phyloP scores from a whole-genome alignment of 2,329 filamentous ascomycete genomes.

The Diaporthe vexans region DNA sequence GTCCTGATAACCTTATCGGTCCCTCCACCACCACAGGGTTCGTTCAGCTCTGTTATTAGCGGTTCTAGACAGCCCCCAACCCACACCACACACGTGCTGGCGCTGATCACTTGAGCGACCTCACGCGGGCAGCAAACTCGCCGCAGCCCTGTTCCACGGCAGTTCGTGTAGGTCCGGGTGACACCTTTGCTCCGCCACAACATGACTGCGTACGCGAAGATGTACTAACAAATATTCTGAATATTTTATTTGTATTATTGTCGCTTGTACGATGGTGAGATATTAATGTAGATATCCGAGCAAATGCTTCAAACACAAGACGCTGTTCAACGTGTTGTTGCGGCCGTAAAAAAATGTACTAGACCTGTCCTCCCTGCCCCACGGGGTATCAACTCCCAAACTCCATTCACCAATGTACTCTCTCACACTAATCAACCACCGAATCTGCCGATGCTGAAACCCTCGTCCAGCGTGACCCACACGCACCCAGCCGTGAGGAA shows the following conservation, averaged over 20 bases:
- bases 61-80: not conserved
- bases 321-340: not conserved
- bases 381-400: conserved; percentile 5
- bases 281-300: conserved; percentile 5
- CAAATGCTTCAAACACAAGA: not conserved
- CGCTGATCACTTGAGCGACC: conserved; percentile 15
- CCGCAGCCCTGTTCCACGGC: not conserved
- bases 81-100: conserved; percentile 25
- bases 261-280: not conserved
- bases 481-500: conserved; percentile 34
- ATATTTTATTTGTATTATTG: not conserved
- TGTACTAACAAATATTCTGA: not conserved
- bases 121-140: not conserved
- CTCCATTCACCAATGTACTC: not conserved
- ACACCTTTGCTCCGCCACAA: not conserved
- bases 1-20: conserved; percentile 1
- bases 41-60: not conserved
- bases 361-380: not conserved
- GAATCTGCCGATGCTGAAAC: conserved; percentile 7
- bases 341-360: not conserved
- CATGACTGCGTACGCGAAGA: not conserved
- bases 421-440: not conserved
- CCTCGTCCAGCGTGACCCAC: conserved; percentile 35
- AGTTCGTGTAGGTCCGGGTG: not conserved
- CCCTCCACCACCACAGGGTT: not conserved